A percentile compares a stretch with the other conserved stretches of the same genome.
Evolutionary conservation across 768 basidiomycete species (phyloP).

Genomic region (Lyophyllum atratum): DNA sequence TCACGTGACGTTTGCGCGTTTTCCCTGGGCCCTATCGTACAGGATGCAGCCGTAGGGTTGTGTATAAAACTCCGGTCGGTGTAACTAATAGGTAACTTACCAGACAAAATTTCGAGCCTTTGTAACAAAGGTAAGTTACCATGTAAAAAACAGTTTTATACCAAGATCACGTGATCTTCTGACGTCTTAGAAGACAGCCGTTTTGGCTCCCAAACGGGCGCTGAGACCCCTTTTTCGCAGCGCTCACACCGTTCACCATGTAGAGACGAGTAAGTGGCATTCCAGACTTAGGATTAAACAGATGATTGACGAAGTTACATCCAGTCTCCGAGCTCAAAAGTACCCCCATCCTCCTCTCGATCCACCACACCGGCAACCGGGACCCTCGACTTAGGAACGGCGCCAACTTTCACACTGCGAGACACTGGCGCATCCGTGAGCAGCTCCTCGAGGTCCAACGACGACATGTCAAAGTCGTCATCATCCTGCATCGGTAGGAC

Average conservation of each 20-base stretch:
- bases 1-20: not conserved
- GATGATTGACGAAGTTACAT: not conserved
- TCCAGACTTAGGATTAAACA: not conserved
- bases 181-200: too few species aligned
- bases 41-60: too few species aligned
- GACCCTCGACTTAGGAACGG: not conserved
- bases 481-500: too few species aligned
- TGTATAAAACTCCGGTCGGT: not conserved
- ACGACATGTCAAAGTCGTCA: too few species aligned
- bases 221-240: not conserved
- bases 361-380: not conserved
- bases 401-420: not conserved
- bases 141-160: not conserved
- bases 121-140: not conserved
- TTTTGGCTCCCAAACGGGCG: not conserved
- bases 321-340: not conserved
- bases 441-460: too few species aligned
- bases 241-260: not conserved
- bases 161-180: not conserved
- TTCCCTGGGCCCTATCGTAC: not conserved
- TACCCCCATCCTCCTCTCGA: not conserved
- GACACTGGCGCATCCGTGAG: too few species aligned
- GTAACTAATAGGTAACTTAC: not conserved
- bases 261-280: too few species aligned
- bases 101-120: not conserved